Conservation (phyloP, 2,329 filamentous ascomycete genomes). For the Setomelanomma holmii region DNA sequence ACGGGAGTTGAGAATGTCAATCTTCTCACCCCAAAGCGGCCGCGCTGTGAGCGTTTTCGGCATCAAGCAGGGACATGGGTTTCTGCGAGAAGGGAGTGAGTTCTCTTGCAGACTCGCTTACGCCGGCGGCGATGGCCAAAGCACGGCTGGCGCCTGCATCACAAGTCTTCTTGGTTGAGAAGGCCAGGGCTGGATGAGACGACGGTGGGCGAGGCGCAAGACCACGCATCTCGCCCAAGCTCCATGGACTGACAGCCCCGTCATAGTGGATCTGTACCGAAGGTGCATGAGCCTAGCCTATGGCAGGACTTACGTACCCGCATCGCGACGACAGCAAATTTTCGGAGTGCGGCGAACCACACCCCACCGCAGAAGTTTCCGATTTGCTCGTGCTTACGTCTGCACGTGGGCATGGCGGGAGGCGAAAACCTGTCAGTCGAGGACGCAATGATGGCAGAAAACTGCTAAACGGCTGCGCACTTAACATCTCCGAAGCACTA, state of each 20-base stretch:
- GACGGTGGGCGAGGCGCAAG: conserved; percentile 22
- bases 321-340: conserved; percentile 21
- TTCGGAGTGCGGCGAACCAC: conserved; percentile 27
- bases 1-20: background rate
- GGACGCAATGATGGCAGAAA: background rate
- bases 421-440: conserved; percentile 12
- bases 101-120: conserved; percentile 22
- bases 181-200: conserved; percentile 16
- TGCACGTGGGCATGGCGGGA: conserved; percentile 9
- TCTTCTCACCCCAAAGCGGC: conserved; percentile 19
- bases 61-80: conserved; percentile 26
- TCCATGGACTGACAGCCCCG: conserved; percentile 18
- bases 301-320: conserved; percentile 8
- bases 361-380: conserved; percentile 25
- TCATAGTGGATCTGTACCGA: conserved; percentile 21
- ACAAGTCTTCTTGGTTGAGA: conserved; percentile 20
- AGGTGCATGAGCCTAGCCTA: conserved; percentile 24
- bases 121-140: conserved; percentile 23
- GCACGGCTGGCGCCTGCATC: conserved; percentile 24
- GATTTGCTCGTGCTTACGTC: conserved; percentile 23
- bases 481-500: conserved; percentile 14
- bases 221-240: conserved; percentile 7
- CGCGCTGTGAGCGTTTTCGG: conserved; percentile 21
- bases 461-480: conserved; percentile 3
- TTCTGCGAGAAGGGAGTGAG: conserved; percentile 21